Evolutionary conservation across 768 basidiomycete species (phyloP).

Genomic region (Wakefieldia striispora): DNA sequence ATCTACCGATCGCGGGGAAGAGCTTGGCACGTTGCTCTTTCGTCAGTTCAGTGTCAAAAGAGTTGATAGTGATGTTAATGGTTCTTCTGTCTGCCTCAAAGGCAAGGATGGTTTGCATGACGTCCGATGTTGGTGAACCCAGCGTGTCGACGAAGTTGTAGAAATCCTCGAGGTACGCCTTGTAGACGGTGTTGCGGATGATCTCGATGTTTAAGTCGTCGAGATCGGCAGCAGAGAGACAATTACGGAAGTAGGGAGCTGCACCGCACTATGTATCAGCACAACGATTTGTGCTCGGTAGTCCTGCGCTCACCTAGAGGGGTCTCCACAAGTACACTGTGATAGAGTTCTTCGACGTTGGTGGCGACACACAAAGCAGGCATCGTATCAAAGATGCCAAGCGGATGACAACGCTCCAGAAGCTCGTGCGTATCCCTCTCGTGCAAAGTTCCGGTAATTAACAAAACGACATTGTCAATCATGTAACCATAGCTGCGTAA

Average conservation of each 20-base stretch:
- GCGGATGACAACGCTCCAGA: conserved; percentile 92
- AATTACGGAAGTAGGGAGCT: conserved; percentile 97
- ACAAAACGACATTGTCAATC: conserved; percentile 98
- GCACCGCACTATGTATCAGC: conserved; percentile 1
- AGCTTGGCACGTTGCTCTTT: conserved; percentile 95
- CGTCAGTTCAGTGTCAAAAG: conserved; percentile 90
- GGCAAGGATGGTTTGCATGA: conserved; percentile 88
- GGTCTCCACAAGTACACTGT: conserved; percentile 95
- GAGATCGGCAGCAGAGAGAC: conserved; percentile 90
- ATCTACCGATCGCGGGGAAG: conserved; percentile 89
- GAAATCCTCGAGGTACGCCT: conserved; percentile 98
- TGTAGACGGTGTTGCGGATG: conserved; percentile 98
- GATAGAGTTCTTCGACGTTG: conserved; percentile 97
- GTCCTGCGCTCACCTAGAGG: conserved; percentile 73
- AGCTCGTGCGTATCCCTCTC: conserved; percentile 97
- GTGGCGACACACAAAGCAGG: conserved; percentile 98
- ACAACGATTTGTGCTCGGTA: not conserved
- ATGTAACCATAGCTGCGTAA: conserved; percentile 87
- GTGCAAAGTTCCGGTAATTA: conserved; percentile 96
- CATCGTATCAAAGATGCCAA: conserved; percentile 98
- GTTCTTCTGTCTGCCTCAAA: conserved; percentile 98
- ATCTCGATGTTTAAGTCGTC: conserved; percentile 99
- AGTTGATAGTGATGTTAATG: conserved; percentile 99
- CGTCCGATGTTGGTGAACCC: conserved; percentile 82
- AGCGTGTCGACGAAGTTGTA: conserved; percentile 77